phyloP scores from a whole-genome alignment of 2,329 filamentous ascomycete genomes.

The Pyrenophora graminea region DNA sequence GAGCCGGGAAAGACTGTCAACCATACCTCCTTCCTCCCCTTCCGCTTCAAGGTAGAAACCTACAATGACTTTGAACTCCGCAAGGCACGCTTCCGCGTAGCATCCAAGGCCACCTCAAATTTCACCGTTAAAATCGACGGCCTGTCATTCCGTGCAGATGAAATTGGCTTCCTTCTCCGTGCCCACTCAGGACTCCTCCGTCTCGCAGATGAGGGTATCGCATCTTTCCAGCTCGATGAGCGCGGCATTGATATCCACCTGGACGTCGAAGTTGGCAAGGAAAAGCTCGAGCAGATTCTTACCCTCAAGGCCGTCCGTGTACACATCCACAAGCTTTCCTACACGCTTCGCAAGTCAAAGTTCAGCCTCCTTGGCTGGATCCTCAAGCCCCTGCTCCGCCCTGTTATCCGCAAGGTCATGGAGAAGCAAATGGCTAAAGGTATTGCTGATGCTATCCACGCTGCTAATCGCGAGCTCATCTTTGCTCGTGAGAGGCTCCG shows the following conservation, averaged over 20 bases:
- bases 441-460: slow-evolving; percentile 70
- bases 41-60: slow-evolving; percentile 77
- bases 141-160: slow-evolving; percentile 79
- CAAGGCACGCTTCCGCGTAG: slow-evolving; percentile 73
- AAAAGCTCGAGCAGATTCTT: slow-evolving; percentile 79
- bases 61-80: slow-evolving; percentile 85
- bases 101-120: slow-evolving; percentile 69
- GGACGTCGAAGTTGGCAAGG: slow-evolving; percentile 80
- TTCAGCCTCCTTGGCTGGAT: slow-evolving; percentile 81
- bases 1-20: slow-evolving; percentile 86
- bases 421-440: slow-evolving; percentile 76
- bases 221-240: slow-evolving; percentile 82
- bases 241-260: slow-evolving; percentile 84
- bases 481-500: slow-evolving; percentile 85
- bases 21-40: slow-evolving; percentile 85
- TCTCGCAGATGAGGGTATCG: slow-evolving; percentile 81
- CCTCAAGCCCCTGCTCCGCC: slow-evolving; percentile 80
- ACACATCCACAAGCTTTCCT: slow-evolving; percentile 83
- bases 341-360: slow-evolving; percentile 73
- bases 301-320: slow-evolving; percentile 76
- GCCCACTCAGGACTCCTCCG: slow-evolving; percentile 75
- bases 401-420: slow-evolving; percentile 76
- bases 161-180: slow-evolving; percentile 88
- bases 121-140: slow-evolving; percentile 81
- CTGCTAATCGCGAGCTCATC: slow-evolving; percentile 81